Evolutionary conservation across 1,139 yeast genomes (phyloP).

Genomic region (Suhomyces taliae): DNA sequence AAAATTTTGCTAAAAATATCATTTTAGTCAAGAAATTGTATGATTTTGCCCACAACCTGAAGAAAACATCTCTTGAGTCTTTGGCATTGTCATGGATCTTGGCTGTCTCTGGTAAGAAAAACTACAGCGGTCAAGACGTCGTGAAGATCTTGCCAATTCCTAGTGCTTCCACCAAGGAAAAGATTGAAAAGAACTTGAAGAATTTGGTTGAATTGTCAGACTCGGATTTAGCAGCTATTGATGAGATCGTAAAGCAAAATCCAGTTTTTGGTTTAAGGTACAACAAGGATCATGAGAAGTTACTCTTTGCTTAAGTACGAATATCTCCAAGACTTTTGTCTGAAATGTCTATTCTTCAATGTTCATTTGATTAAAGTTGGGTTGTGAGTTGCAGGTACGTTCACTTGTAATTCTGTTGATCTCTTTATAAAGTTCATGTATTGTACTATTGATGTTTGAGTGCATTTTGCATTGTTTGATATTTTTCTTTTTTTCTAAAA

Average conservation of each 20-base stretch:
- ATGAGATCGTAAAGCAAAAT: slow-evolving; percentile 39
- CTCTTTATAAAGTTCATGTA: too few species aligned
- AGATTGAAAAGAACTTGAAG: slow-evolving; percentile 60
- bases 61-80: slow-evolving; percentile 58
- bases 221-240: slow-evolving; percentile 52
- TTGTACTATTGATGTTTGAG: too few species aligned
- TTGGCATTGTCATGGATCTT: slow-evolving; percentile 74
- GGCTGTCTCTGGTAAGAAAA: slow-evolving; percentile 29
- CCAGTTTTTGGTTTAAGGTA: slow-evolving; percentile 54
- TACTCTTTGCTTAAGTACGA: too few species aligned
- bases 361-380: too few species aligned
- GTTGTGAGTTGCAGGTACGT: too few species aligned
- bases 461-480: too few species aligned
- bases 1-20: slow-evolving; percentile 54
- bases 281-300: slow-evolving; percentile 16
- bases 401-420: too few species aligned
- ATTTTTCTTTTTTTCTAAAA: too few species aligned
- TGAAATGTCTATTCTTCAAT: too few species aligned
- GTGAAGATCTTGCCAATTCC: slow-evolving; percentile 74
- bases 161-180: slow-evolving; percentile 59
- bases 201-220: slow-evolving; percentile 45
- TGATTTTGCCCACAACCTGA: slow-evolving; percentile 49
- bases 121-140: slow-evolving; percentile 33
- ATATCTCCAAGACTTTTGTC: too few species aligned
- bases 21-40: slow-evolving; percentile 40